Evolutionary conservation across 2,329 filamentous ascomycete genomes (phyloP), one percentile per base, ranked within the genome.

Genomic region (Pestalotiopsis sp.): DNA sequence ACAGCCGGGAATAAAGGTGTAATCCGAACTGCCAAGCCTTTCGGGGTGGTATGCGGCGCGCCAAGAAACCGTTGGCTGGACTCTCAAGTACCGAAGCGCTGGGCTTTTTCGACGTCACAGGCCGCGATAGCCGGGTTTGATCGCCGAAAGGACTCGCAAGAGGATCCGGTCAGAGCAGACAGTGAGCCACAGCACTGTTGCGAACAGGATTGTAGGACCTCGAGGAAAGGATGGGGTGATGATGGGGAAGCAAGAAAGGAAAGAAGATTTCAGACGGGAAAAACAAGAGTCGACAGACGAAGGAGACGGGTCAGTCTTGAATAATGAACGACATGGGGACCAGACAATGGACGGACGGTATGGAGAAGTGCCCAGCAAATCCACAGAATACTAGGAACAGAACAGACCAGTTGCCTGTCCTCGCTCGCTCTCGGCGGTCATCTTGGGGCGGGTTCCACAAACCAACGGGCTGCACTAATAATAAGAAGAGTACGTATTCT

Each of bases 251-350:
- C 45, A 52, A 52, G 45, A 52, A 57, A 63, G 25, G 71, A 71
- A 56, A 78, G 73, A 4, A n/a, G 69, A 4, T 67, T 41, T 68
- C 81, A 80, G 1, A 73, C 14, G 20, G 31, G 67, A 27, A 49
- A 52, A 23, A 17, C 7, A 9, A 52, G 45, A n/a, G 45, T 45
- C 13, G 13, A 52, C 31, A n/a, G 45, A 52, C 45, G 45, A 52
- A 52, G 45, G 45, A 52, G 20, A 52, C 45, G 45, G 45, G 45
- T 52, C 45, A 52, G 45, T 52, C 45, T 52, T 52, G 45, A 52
- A 52, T 52, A 20, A 36, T 36, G 45, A 52, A n/a, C 11, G 45
- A 52, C 45, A 52, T 52, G 45, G 45, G 45, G 45, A 52, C 45
- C 20, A 9, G 45, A n/a, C 14, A 36, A 36, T 36, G 31, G 45